Conservation (phyloP, 1,139 yeast species). For the Yamadazyma jaroonii region DNA sequence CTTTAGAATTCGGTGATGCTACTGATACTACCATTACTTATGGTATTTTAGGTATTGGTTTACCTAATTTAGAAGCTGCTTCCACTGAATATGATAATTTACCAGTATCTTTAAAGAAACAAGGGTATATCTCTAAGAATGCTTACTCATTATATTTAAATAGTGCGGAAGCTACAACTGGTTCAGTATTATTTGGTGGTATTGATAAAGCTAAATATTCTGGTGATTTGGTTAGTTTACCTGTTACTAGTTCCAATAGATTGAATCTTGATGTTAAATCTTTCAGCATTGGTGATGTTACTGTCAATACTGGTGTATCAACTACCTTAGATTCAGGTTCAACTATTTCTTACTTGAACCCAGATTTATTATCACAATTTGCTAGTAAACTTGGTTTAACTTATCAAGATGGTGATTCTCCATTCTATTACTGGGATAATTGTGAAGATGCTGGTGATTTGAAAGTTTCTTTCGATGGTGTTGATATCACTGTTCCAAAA, state of each 20-base stretch:
- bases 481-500: slow-evolving; percentile 26
- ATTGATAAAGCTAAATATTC: slow-evolving; percentile 47
- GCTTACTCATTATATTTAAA: slow-evolving; percentile 36
- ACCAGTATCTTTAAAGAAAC: slow-evolving; percentile 24
- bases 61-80: slow-evolving; percentile 9
- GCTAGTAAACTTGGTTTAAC: slow-evolving; percentile 12
- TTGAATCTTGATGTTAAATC: slow-evolving; percentile 21
- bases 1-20: slow-evolving; percentile 9
- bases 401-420: background rate
- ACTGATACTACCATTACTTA: slow-evolving; percentile 2
- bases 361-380: slow-evolving; percentile 16
- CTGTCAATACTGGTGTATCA: slow-evolving; percentile 19
- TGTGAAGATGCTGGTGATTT: slow-evolving; percentile 11
- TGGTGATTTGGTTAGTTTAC: slow-evolving; percentile 25
- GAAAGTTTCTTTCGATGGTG: slow-evolving; percentile 30
- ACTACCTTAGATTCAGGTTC: slow-evolving; percentile 26
- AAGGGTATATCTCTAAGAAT: slow-evolving; percentile 24
- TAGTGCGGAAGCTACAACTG: slow-evolving; percentile 22
- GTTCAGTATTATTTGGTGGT: slow-evolving; percentile 49
- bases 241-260: slow-evolving; percentile 19
- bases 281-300: slow-evolving; percentile 14
- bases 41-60: slow-evolving; percentile 57
- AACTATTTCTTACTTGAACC: slow-evolving; percentile 25
- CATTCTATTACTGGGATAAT: slow-evolving; percentile 9
- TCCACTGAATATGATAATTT: slow-evolving; percentile 20